These are phyloP conservation scores for Penicillium maclennaniae DNA, from an alignment of 495 filamentous ascomycete species.

Conservation along the genomic window DNA sequence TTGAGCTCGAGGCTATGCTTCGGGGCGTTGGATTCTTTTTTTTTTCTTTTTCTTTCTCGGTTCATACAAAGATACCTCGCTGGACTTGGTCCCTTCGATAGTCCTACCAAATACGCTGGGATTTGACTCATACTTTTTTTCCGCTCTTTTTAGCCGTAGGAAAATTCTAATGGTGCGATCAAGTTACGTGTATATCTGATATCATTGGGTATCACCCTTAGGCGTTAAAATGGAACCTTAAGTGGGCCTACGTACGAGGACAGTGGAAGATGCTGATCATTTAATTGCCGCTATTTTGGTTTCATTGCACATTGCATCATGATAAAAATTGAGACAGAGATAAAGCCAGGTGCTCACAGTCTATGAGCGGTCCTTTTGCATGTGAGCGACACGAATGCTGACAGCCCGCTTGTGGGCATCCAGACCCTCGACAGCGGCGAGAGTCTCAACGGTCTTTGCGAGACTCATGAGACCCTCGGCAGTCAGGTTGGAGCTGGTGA, in stretches of 20 bases:
- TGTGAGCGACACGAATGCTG: conserved; percentile 72
- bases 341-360: neutral
- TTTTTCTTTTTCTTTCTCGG: conserved; percentile 2
- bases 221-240: neutral
- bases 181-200: conserved; percentile 3
- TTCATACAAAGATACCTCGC: conserved; percentile 13
- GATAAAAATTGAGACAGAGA: conserved; percentile 10
- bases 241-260: neutral
- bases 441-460: conserved; percentile 82
- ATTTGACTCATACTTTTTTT: neutral
- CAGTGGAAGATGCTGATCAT: neutral
- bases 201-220: conserved; percentile 2
- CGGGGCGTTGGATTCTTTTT: conserved; percentile 1
- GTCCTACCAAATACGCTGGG: neutral
- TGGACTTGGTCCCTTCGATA: neutral
- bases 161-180: neutral
- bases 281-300: conserved; percentile 9
- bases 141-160: neutral
- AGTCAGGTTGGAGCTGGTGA: conserved; percentile 87
- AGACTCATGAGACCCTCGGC: conserved; percentile 79
- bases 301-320: conserved; percentile 25
- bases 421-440: conserved; percentile 90
- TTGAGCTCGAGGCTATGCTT: neutral
- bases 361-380: conserved; percentile 45
- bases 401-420: conserved; percentile 94